A percentile compares a stretch with the other conserved stretches of the same genome.
Conservation (phyloP, 164 flowering plant species). For the Piper betle region DNA sequence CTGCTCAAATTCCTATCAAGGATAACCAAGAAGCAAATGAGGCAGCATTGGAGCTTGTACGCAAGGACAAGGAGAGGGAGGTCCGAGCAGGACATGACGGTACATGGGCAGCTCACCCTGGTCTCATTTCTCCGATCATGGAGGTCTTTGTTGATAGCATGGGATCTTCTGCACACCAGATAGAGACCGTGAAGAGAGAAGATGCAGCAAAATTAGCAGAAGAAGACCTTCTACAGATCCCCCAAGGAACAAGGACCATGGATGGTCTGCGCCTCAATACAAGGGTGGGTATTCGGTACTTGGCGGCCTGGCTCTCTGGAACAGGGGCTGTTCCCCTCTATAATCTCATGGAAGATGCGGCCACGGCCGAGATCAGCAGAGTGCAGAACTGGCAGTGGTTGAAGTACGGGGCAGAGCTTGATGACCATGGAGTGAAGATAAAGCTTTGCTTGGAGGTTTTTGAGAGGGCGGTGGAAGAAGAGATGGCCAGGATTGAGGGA, state of each 20-base stretch:
- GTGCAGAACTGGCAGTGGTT: constrained; percentile 97
- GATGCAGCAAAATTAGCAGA: constrained; percentile 47
- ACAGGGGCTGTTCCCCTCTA: constrained; percentile 86
- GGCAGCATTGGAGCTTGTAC: constrained; percentile 64
- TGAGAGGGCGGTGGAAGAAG: constrained; percentile 73
- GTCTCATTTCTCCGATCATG: constrained; percentile 57
- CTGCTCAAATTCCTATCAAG: constrained; percentile 88
- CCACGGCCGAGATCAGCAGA: constrained; percentile 88
- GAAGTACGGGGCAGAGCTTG: constrained; percentile 52
- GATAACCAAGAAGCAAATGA: constrained; percentile 81
- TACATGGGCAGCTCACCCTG: constrained; percentile 97
- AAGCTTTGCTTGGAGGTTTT: constrained; percentile 47
- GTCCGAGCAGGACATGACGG: constrained; percentile 89
- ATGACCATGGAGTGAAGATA: constrained; percentile 69
- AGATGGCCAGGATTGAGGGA: constrained; percentile 66
- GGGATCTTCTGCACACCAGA: constrained; percentile 53
- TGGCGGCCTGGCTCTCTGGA: constrained; percentile 89
- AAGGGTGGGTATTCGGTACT: constrained; percentile 77
- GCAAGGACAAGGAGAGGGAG: constrained; percentile 78
- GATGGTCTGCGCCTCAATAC: constrained; percentile 82
- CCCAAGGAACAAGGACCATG: constrained; percentile 62
- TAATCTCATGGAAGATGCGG: constrained; percentile 97
- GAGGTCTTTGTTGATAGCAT: constrained; percentile 62
- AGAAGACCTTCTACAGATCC: constrained; percentile 62
- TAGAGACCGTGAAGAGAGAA: constrained; percentile 43